Base-by-base conservation (phyloP, 192 early-diverging fungal species). In the Umbelopsis sp. region DNA sequence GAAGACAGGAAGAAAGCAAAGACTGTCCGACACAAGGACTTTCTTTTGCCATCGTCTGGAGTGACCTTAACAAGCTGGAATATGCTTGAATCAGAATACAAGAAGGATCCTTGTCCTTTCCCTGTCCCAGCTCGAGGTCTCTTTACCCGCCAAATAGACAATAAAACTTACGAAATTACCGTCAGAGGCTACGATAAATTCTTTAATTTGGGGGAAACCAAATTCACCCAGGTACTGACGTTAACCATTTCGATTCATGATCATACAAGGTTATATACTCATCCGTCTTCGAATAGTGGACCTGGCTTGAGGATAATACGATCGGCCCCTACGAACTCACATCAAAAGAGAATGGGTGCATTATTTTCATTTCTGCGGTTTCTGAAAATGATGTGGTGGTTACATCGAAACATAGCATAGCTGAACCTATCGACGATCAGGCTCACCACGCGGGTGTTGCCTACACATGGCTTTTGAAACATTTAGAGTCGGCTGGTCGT, bases 101-200 rank as follows among this genome's bases (percentile, higher is more conserved):
- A 87, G 66, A 92, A 87, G 68, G 80, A 84, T 8, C 81, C 81
- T 0, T 81, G 80, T 14, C 76, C 80, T 44, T 79, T 95, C 26
- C 95, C 94, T 1, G 91, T 89, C 10, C 78, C 87, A 36, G 92
- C 94, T 4, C 87, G 96, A 44, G 96, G 96, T 0, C 71, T 98
- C 36, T 98, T 98, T 50, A 92, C 92, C 1, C 62, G 53, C 25
- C 21, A 45, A 21, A 50, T 41, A 20, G 76, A 79, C 17, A 45
- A 77, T 5, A 77, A 70, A 32, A 56, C 65, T 9, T 77, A 87
- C 71, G 70, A 74, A 10, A 94, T 98, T 77, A 80, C 88, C 20
- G 85, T 91, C 20, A 85, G 97, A n/a, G 97, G 97, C 31, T 98
- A 98, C 82, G 90, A 98, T 85, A 98, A 99, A 84, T 99, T 99